Evolutionary conservation across 208 protist genomes (phyloP).

Genomic region (Novymonas esmeraldas): DNA sequence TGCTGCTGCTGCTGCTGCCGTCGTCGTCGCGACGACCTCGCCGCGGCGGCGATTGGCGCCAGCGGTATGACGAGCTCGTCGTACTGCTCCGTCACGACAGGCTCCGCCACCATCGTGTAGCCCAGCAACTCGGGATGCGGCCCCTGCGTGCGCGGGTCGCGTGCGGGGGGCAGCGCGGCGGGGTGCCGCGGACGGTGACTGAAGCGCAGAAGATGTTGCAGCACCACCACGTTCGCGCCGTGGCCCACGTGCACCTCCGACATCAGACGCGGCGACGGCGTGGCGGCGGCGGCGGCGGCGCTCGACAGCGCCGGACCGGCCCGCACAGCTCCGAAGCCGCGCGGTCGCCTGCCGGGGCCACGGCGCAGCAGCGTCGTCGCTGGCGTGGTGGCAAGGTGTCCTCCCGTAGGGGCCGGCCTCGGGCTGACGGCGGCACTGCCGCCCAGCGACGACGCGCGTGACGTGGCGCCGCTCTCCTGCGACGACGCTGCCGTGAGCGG

Average conservation of each 20-base stretch:
- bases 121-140: slow-evolving; percentile 52
- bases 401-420: too few species aligned
- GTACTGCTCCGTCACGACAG: slow-evolving; percentile 85
- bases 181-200: slow-evolving; percentile 57
- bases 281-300: background rate
- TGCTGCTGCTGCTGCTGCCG: background rate
- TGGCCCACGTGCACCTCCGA: slow-evolving; percentile 36
- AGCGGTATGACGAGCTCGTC: slow-evolving; percentile 81
- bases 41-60: background rate
- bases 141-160: slow-evolving; percentile 37
- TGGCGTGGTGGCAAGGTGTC: slow-evolving; percentile 5
- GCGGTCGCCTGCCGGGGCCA: slow-evolving; percentile 23
- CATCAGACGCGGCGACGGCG: too few species aligned
- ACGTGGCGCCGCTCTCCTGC: background rate
- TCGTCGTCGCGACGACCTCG: background rate
- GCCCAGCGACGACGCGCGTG: background rate
- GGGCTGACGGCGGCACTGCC: too few species aligned
- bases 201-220: slow-evolving; percentile 83
- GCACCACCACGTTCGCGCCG: slow-evolving; percentile 53
- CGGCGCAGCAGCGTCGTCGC: slow-evolving; percentile 5
- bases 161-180: slow-evolving; percentile 58
- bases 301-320: background rate
- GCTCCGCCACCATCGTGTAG: slow-evolving; percentile 72
- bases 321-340: slow-evolving; percentile 5
- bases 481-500: background rate